phyloP scores from a whole-genome alignment of 805 yeast species.

The Yamadazyma philogaea region DNA sequence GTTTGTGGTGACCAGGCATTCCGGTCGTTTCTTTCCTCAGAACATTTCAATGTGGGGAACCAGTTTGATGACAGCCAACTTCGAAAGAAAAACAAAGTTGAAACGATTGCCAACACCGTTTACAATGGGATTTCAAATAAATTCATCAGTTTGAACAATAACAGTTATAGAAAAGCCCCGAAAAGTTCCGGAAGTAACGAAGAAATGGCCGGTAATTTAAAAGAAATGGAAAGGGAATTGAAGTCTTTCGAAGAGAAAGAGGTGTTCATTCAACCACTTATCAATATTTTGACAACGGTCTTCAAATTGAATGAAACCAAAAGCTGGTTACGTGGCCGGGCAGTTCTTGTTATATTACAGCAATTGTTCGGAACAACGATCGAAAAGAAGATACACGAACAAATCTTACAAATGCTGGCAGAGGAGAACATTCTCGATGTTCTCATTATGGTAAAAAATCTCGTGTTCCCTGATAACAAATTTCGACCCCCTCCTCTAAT shows the following conservation, averaged over 20 bases:
- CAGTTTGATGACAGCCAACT: conserved; percentile 23
- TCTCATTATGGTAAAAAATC: conserved; percentile 20
- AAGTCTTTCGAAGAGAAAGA: conserved; percentile 46
- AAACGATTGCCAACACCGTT: conserved; percentile 32
- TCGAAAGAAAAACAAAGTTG: conserved; percentile 19
- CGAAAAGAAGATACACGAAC: conserved; percentile 60
- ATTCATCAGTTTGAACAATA: conserved; percentile 5
- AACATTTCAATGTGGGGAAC: conserved; percentile 44
- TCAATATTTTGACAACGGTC: conserved; percentile 67
- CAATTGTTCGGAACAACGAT: conserved; percentile 86
- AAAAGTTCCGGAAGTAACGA: conserved; percentile 8
- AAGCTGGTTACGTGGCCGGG: conserved; percentile 83
- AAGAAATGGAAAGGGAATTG: conserved; percentile 55
- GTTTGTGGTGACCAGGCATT: conserved; percentile 74
- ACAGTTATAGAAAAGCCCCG: neutral
- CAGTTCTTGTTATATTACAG: conserved; percentile 75
- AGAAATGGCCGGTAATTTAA: conserved; percentile 27
- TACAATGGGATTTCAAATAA: conserved; percentile 27
- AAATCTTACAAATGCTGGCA: conserved; percentile 32
- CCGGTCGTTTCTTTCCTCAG: conserved; percentile 75
- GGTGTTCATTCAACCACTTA: conserved; percentile 71
- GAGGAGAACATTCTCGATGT: conserved; percentile 46
- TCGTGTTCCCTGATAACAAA: conserved; percentile 45
- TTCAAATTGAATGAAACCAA: conserved; percentile 64
- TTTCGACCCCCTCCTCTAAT: conserved; percentile 45